phyloP scores from a whole-genome alignment of 2,329 filamentous ascomycete genomes.

The Cercospora citrullina region DNA sequence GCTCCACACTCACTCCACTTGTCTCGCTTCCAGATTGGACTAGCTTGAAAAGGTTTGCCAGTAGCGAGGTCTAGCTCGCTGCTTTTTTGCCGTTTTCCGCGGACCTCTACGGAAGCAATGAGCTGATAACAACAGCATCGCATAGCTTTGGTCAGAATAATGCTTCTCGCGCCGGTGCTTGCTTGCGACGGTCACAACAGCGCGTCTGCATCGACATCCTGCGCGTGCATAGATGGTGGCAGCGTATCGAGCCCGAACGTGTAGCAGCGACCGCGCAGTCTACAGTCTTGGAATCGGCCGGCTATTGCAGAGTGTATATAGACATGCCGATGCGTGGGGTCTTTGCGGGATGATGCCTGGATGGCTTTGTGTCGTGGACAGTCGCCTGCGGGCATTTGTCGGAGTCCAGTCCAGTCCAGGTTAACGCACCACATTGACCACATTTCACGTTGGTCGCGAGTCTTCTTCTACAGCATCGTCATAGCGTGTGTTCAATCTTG shows the following conservation, averaged over 20 bases:
- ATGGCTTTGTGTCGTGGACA: background rate
- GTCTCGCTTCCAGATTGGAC: conserved; percentile 17
- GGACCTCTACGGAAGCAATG: background rate
- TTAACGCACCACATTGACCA: background rate
- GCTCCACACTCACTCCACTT: conserved; percentile 20
- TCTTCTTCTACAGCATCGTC: background rate
- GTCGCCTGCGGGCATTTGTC: background rate
- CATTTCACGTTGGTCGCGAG: background rate
- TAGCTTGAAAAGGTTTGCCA: conserved; percentile 25
- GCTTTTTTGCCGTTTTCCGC: conserved; percentile 24
- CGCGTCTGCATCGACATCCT: background rate
- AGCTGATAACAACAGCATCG: background rate
- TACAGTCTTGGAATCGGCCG: background rate
- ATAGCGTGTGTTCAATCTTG: conserved; percentile 39
- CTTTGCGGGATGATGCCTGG: background rate
- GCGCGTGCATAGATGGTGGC: background rate
- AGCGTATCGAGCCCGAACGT: no score
- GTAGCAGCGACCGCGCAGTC: background rate
- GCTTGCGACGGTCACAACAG: background rate
- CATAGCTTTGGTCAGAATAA: background rate
- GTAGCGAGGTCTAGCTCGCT: conserved; percentile 26
- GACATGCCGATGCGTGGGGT: background rate
- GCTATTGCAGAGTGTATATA: background rate
- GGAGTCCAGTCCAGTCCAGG: background rate
- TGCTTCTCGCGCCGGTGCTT: background rate